These are phyloP conservation scores for Coemansia aciculifera DNA, from an alignment of 192 early-diverging fungal species.

Conservation along the genomic window DNA sequence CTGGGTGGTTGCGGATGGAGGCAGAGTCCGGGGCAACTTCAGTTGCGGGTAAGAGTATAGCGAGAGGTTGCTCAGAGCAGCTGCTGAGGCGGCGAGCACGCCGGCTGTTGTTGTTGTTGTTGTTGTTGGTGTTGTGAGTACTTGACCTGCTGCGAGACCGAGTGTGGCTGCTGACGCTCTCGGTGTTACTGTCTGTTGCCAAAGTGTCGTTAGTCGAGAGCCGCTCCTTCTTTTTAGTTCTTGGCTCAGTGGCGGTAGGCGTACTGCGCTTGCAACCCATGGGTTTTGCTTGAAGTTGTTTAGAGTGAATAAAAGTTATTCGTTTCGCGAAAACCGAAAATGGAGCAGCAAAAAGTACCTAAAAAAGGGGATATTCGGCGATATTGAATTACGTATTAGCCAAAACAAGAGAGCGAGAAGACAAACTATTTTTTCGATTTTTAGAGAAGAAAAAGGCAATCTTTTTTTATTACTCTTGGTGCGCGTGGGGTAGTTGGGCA, in stretches of 20 bases:
- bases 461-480: not conserved
- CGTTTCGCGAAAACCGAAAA: not conserved
- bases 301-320: not conserved
- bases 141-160: not conserved
- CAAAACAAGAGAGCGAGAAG: not conserved
- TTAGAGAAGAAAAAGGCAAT: not conserved
- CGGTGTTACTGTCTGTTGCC: not conserved
- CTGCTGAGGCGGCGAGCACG: not conserved
- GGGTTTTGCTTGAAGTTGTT: not conserved
- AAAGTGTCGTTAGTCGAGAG: not conserved
- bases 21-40: not conserved
- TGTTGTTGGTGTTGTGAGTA: not conserved
- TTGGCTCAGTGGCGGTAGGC: not conserved
- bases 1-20: not conserved
- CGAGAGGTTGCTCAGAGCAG: not conserved
- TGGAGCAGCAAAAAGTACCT: not conserved
- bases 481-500: not conserved
- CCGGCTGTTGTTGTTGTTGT: not conserved
- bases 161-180: not conserved
- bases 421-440: not conserved
- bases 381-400: not conserved
- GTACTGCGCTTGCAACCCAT: not conserved
- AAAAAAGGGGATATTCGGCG: not conserved
- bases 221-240: not conserved
- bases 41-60: not conserved